Evolutionary conservation across 2,329 filamentous ascomycete species (phyloP).

Genomic region (Aspergillus novofumigatus): DNA sequence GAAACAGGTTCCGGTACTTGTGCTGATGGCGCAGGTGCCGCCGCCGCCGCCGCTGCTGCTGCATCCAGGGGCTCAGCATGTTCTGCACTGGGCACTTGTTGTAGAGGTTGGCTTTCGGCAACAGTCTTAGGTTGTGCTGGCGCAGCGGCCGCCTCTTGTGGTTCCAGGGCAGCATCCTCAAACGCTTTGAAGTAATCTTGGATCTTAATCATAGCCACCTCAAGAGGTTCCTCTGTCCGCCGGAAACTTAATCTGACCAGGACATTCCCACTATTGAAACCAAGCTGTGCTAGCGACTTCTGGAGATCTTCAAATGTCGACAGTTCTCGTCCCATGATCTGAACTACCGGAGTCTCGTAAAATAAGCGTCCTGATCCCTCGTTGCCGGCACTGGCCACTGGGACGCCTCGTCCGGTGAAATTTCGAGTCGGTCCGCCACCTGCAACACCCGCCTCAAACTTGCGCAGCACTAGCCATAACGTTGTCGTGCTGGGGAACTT

Average conservation of each 20-base stretch:
- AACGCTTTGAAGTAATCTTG: constrained; percentile 63
- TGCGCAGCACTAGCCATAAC: constrained; percentile 82
- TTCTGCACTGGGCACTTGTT: constrained; percentile 10
- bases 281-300: constrained; percentile 81
- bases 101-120: constrained; percentile 8
- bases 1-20: constrained; percentile 11
- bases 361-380: constrained; percentile 69
- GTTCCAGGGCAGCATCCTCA: constrained; percentile 26
- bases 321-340: constrained; percentile 77
- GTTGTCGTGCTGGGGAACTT: constrained; percentile 87
- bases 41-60: constrained; percentile 3
- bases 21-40: constrained; percentile 5
- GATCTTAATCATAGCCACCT: constrained; percentile 81
- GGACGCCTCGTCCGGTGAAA: constrained; percentile 77
- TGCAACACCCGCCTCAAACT: constrained; percentile 77
- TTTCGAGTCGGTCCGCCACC: constrained; percentile 63
- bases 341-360: constrained; percentile 82
- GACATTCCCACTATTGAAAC: constrained; percentile 78
- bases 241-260: constrained; percentile 74
- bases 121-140: constrained; percentile 7
- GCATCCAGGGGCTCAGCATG: neutral
- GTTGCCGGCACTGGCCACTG: constrained; percentile 50
- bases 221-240: constrained; percentile 70
- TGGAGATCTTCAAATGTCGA: constrained; percentile 76
- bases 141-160: constrained; percentile 22